phyloP scores from a whole-genome alignment of 352 stramenopile species.

The Phytophthora sp. region DNA sequence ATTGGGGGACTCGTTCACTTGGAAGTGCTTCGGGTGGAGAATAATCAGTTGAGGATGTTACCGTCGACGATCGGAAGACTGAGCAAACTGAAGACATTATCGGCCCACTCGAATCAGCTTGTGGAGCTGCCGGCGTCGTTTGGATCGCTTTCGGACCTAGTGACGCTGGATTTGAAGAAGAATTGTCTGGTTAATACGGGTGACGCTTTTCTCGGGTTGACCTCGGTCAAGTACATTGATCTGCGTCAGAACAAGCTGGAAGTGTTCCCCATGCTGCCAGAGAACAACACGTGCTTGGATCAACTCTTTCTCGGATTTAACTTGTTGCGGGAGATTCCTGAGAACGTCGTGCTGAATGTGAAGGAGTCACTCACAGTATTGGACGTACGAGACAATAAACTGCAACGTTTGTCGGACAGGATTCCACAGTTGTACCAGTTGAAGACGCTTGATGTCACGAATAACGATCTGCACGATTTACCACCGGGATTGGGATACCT shows the following conservation, averaged over 20 bases:
- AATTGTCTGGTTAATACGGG: constrained; percentile 55
- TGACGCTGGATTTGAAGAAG: constrained; percentile 78
- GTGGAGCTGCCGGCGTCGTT: constrained; percentile 57
- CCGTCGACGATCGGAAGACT: constrained; percentile 61
- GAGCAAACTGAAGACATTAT: constrained; percentile 58
- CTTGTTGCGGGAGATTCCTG: constrained; percentile 50
- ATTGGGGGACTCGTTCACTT: constrained; percentile 51
- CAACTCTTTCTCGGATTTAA: constrained; percentile 85
- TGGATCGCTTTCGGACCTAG: constrained; percentile 44
- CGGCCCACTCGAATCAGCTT: constrained; percentile 70
- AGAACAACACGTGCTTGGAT: constrained; percentile 53
- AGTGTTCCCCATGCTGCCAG: constrained; percentile 62
- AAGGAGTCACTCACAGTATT: constrained; percentile 77
- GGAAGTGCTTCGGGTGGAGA: constrained; percentile 69
- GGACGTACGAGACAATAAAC: constrained; percentile 84
- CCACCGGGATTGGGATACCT: constrained; percentile 75
- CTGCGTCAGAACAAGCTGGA: constrained; percentile 76
- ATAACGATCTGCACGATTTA: constrained; percentile 83
- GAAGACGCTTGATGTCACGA: constrained; percentile 86
- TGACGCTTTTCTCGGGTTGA: constrained; percentile 40
- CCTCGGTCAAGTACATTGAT: constrained; percentile 65
- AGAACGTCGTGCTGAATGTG: constrained; percentile 49
- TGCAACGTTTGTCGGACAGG: constrained; percentile 56
- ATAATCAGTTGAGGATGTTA: constrained; percentile 58
- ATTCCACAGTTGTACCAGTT: constrained; percentile 71